Evolutionary conservation across 2,329 filamentous ascomycete genomes (phyloP), one percentile per base, ranked within the genome.

Genomic region (Cadophora sp.): DNA sequence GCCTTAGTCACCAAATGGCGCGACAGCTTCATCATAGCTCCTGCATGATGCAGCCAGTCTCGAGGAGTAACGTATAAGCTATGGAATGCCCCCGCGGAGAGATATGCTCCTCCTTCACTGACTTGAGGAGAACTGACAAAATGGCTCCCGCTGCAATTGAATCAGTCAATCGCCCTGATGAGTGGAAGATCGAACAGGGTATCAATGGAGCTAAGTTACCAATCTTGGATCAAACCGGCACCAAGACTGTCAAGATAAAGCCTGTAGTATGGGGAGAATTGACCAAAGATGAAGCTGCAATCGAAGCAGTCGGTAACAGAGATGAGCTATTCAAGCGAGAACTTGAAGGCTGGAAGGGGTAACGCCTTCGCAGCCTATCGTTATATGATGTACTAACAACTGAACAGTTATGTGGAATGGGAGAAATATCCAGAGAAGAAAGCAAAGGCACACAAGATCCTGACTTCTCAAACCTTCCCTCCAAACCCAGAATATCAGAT

Each of bases 381-480:
- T 24, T 36, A n/a, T 18, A 27, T 30, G 27, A 30, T 6, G n/a
- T 58, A 33, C 58, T 68, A 22, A 66, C 24, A 47, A 66, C 18
- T n/a, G 27, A 14, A 27, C 13, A 65, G 68, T 45, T 91, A 90
- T 68, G 81, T 92, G 6, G 89, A 91, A 73, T 91, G 89, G 89
- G 89, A 91, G 74, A 83, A 86, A 14, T 89, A 91, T 63, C 89
- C 89, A 0, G 87, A 90, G 58, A 91, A 91, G 77, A 90, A 89
- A 67, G 70, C 56, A 20, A 64, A 56, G 56, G 69, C 67, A 1
- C 33, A 62, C 22, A 50, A 65, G 22, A 59, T 72, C 59, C 71
- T 76, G 8, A 69, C 70, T 45, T 20, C 71, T 22, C 59, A 66
- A 30, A 65, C 48, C 2, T 69, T 69, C 27, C 63, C 66, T 24